Evolutionary conservation across 441 rosid genomes (phyloP), one percentile per base, ranked within the genome.

Genomic region (Mallotus japonicus): DNA sequence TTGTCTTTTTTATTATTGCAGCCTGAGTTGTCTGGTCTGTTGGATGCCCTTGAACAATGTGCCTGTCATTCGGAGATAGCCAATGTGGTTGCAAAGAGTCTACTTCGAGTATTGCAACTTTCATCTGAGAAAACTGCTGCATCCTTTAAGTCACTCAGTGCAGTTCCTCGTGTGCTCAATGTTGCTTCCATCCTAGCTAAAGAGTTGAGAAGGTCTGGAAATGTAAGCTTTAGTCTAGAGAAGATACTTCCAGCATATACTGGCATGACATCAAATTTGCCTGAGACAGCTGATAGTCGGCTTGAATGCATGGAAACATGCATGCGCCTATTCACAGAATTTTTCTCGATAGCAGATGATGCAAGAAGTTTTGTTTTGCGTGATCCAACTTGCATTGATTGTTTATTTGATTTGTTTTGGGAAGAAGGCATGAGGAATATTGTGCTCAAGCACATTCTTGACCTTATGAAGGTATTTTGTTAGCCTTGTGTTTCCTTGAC

Each of bases 401-500:
- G 85, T 80, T 85, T 96, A 67, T 96, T 96, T 86, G 95, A 89
- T 77, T 87, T 96, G 73, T 96, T 96, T 80, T 93, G 99, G 99
- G 97, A 89, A 80, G 94, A 87, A 79, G 66, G 86, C 61, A 81
- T 89, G 83, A 90, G 97, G 79, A 83, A 81, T 71, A 69, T 60
- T 82, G 94, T 92, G 75, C 84, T 93, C 62, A 78, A 78, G 66
- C 88, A 84, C 79, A 85, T 93, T 82, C 83, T 89, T 80, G 92
- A 89, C 73, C 91, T 96, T 77, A 85, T 96, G 97, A 96, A 88
- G 99, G 99, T 96, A 87, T 66, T 57, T 63, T 6, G 59, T 74
- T 69, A 16, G 10, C 22, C 69, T 70, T 57, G 42, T 72, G 37
- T 73, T 66, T 69, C 68, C 72, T 72, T 57, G 12, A 65, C 72